Base-by-base conservation (phyloP, 768 basidiomycete species). In the Kwoniella dejecticola region DNA sequence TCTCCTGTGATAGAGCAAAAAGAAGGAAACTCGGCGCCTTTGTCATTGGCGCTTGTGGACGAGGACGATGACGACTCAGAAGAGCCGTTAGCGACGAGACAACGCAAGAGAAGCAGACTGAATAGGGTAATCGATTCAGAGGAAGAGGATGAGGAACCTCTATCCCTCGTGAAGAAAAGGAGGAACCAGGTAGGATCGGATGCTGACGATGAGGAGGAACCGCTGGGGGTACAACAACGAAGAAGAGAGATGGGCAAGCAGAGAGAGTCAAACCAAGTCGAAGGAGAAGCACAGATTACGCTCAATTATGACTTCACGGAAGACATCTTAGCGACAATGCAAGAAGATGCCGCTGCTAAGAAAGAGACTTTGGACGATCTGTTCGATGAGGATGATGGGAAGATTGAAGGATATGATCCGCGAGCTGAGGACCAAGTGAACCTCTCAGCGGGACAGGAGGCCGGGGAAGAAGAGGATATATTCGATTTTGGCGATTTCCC, bases 401-500 rank as follows among this genome's bases (percentile, higher is more conserved):
- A 44, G 19, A 7, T 1, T 0, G 40, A 42, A 10, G 26, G 41
- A 12, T 19, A 23, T 29, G 52, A 42, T 54, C 30, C 6, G 19
- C 15, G 26, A 11, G 33, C 3, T 23, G 33, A 54, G 5, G 52
- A 26, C 5, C 24, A 58, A 12, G 33, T 21, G 4, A 8, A 47
- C 19, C 33, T 13, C 11, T 31, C 12, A 3, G 3, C 4, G 5
- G 6, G 40, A 0, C 12, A 31, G 19, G 1, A 31, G 12, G 30
- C 44, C 13, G 33, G 13, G 2, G 50, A 7, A 1, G 23, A 53
- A 11, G 30, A 52, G 23, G 59, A 29, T 12, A 26, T 33, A 4
- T 12, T 21, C 17, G 50, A 47, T 3, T 44, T 45, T 40, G 52
- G 38, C 17, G 52, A 47, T 54, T 62, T 62, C 38, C 60, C 60